These are phyloP conservation scores for Daldinia caldariorum DNA, from an alignment of 495 filamentous ascomycete species.

Conservation along the genomic window DNA sequence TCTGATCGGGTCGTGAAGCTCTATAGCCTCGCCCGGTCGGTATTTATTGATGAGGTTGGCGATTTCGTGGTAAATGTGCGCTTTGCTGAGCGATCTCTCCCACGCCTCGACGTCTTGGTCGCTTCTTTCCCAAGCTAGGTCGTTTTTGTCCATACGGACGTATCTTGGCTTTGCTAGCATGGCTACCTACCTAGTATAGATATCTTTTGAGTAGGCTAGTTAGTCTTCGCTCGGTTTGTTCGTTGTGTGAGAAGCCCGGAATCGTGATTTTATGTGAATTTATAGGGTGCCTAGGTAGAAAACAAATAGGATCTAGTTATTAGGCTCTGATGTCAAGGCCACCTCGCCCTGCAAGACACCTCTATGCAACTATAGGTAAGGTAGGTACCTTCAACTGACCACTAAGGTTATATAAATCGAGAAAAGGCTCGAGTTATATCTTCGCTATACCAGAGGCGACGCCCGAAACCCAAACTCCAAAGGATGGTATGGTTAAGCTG, in stretches of 20 bases:
- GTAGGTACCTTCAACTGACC: no score
- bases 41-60: conserved; percentile 5
- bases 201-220: neutral
- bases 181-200: no score
- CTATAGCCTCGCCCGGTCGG: conserved; percentile 3
- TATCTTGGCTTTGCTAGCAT: conserved; percentile 29
- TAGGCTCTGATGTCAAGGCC: neutral
- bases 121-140: conserved; percentile 47
- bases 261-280: neutral
- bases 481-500: no score
- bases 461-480: no score
- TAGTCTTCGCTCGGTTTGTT: neutral
- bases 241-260: neutral
- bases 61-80: neutral
- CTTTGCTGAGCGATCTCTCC: conserved; percentile 30
- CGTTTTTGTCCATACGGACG: conserved; percentile 29
- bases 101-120: conserved; percentile 38
- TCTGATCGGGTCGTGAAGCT: conserved; percentile 25
- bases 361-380: no score
- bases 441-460: no score
- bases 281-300: neutral
- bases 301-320: no score
- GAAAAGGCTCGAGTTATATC: no score
- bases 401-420: no score
- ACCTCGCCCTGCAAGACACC: neutral